phyloP scores from a whole-genome alignment of 176 grass and related monocot genomes.

The Luzula sylvatica region DNA sequence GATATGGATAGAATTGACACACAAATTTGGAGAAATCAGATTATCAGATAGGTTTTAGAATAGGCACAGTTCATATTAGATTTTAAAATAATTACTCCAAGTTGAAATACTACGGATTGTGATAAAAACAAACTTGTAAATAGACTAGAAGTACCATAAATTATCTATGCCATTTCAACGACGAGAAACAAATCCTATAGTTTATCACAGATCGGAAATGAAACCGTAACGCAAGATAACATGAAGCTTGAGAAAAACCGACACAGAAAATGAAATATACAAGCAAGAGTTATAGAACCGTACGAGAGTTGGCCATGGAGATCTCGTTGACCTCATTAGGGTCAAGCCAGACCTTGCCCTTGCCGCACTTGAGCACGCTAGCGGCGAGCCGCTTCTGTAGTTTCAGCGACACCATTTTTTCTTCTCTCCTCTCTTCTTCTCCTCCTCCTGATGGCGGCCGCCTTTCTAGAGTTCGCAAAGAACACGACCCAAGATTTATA shows the following conservation, averaged over 20 bases:
- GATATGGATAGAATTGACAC: too few relatives aligned
- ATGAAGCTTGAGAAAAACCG: background rate
- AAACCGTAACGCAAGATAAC: background rate
- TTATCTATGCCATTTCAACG: too few relatives aligned
- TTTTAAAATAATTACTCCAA: too few relatives aligned
- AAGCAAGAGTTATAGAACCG: slow-evolving; percentile 11
- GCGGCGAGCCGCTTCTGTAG: slow-evolving; percentile 50
- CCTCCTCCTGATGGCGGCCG: slow-evolving; percentile 19
- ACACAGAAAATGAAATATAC: background rate
- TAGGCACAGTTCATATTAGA: too few relatives aligned
- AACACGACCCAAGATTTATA: slow-evolving; percentile 19
- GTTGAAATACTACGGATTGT: too few relatives aligned
- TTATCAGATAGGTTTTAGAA: too few relatives aligned
- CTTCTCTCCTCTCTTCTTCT: background rate
- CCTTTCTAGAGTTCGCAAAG: slow-evolving; percentile 2
- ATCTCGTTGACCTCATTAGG: slow-evolving; percentile 69
- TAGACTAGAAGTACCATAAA: too few relatives aligned
- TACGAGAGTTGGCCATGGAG: slow-evolving; percentile 63
- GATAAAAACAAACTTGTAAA: too few relatives aligned
- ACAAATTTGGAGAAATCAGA: too few relatives aligned
- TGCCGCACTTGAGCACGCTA: slow-evolving; percentile 67
- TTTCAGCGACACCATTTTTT: slow-evolving; percentile 48
- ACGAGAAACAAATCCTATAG: background rate
- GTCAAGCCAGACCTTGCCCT: slow-evolving; percentile 65
- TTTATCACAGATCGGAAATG: background rate